Evolutionary conservation across 108 stramenopile species (phyloP), one percentile per base, ranked within the genome.

Genomic region (Parietichytrium sp.): DNA sequence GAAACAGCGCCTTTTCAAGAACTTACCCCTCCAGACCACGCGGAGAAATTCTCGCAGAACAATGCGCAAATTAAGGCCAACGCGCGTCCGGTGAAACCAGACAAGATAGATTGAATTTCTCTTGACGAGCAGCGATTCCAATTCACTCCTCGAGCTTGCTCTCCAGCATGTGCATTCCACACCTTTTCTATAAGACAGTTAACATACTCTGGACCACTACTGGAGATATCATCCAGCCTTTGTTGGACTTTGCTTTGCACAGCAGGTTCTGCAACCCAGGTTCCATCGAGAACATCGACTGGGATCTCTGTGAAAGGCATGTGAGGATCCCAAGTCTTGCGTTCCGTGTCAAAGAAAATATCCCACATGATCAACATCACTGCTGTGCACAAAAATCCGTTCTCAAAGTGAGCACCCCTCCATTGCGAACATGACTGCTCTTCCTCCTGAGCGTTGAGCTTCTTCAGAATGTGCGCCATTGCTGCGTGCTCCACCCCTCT

Each of bases 81-180:
- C 8, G 20, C 42, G 13, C 3, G 61, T n/a, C 36, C 38, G 23
- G 61, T 45, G 0, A 72, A 6, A 72, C 61, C 61, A 2, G 61
- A 13, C 8, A 72, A 25, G 45, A 72, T 42, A 6, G 13, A 6
- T 42, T 23, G 13, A 20, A 42, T 25, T 31, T 72, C 61, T 23
- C 45, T 15, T 10, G 45, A 42, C 20, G 61, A 72, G 38, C 36
- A 27, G 20, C 61, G 61, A 25, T 45, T 25, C 29, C 36, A 25
- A 72, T 72, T 72, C 13, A 72, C 61, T 10, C 61, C 61, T 1
- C 61, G 61, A 6, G 61, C 61, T 10, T 72, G 61, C 8, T 15
- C 13, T 10, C 23, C 20, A 7, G 33, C 20, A 7, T 33, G 38
- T 12, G 10, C 6, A 42, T 10, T 23, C 61, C 61, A 72, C 45